A percentile compares a stretch with the other conserved stretches of the same genome.
phyloP scores from a whole-genome alignment of 2,329 filamentous ascomycete genomes.

The Fonsecaea pugnacius region DNA sequence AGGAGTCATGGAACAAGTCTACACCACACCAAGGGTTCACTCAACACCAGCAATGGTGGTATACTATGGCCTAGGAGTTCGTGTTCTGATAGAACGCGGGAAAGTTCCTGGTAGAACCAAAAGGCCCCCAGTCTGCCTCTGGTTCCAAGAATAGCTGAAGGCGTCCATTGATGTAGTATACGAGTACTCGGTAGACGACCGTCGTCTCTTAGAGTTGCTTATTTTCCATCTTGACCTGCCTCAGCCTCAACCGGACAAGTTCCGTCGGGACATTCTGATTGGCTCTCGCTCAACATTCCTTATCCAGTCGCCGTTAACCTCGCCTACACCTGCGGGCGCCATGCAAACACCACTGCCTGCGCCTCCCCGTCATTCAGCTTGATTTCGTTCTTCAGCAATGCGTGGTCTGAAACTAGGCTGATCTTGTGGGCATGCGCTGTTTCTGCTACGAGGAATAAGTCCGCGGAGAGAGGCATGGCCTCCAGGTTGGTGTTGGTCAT shows the following conservation, averaged over 20 bases:
- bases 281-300: not conserved
- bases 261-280: not conserved
- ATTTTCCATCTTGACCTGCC: not conserved
- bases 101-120: not conserved
- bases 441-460: conserved; percentile 18
- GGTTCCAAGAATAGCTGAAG: conserved; percentile 1
- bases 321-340: conserved; percentile 8
- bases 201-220: conserved; percentile 3
- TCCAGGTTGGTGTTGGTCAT: conserved; percentile 90
- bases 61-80: not conserved
- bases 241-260: conserved; percentile 6
- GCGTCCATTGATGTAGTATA: not conserved
- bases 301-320: not conserved
- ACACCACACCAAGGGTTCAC: not conserved
- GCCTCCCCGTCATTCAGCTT: conserved; percentile 11
- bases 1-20: not conserved
- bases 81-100: not conserved
- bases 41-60: not conserved
- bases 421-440: conserved; percentile 20
- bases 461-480: conserved; percentile 59
- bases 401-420: conserved; percentile 9
- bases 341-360: conserved; percentile 6
- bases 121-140: not conserved
- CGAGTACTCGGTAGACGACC: not conserved
- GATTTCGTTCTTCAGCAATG: not conserved